These are phyloP conservation scores for Heliosperma pusillum DNA, from an alignment of 148 eudicot species.

Conservation along the genomic window DNA sequence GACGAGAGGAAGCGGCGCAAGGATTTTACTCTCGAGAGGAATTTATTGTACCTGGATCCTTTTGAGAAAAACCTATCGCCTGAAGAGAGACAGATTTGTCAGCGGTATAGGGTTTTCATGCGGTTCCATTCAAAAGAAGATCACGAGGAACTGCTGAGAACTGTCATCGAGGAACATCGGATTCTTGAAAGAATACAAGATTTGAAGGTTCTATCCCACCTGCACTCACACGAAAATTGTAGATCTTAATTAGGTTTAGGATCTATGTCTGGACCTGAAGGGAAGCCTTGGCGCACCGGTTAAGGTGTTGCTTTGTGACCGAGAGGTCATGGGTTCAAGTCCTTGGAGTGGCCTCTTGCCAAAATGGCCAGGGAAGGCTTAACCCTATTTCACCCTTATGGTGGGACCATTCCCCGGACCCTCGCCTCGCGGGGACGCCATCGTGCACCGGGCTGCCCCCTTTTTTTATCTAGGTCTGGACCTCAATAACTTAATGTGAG, in stretches of 20 bases:
- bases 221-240: not conserved
- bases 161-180: constrained; percentile 72
- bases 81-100: constrained; percentile 86
- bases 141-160: constrained; percentile 68
- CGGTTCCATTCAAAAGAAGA: constrained; percentile 86
- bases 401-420: no score
- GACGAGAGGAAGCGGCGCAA: constrained; percentile 95
- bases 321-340: no score
- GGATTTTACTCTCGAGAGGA: constrained; percentile 80
- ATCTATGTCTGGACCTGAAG: no score
- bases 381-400: no score
- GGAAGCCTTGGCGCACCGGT: no score
- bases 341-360: no score
- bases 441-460: no score
- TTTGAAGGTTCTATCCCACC: constrained; percentile 52
- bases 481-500: no score
- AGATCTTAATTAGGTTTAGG: not conserved
- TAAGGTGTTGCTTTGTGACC: no score
- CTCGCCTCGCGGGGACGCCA: no score
- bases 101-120: constrained; percentile 72
- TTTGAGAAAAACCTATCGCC: constrained; percentile 60
- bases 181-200: constrained; percentile 63
- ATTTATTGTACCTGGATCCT: constrained; percentile 73
- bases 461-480: no score
- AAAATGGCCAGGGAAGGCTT: no score